phyloP scores from a whole-genome alignment of 2,329 filamentous ascomycete genomes.

The Parastagonospora avenae region DNA sequence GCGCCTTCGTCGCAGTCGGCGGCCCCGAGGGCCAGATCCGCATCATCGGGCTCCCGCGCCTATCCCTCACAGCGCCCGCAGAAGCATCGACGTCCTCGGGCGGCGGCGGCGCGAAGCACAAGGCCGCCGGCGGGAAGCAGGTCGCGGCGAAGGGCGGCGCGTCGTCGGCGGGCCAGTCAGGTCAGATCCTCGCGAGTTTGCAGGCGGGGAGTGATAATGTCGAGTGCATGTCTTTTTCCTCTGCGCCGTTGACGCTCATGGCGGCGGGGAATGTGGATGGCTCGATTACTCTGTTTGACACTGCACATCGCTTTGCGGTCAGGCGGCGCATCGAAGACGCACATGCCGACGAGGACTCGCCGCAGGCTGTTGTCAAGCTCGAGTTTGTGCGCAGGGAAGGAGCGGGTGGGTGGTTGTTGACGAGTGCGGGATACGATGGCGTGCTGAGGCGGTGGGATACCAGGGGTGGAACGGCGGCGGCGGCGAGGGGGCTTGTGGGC shows the following conservation, averaged over 20 bases:
- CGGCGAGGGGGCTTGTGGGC: constrained; percentile 72
- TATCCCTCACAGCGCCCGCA: constrained; percentile 43
- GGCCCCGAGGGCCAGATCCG: constrained; percentile 86
- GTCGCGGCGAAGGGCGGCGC: constrained; percentile 46
- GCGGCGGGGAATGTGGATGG: constrained; percentile 69
- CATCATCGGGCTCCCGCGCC: constrained; percentile 79
- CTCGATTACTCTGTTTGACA: constrained; percentile 83
- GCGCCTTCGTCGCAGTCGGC: constrained; percentile 80
- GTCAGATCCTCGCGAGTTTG: constrained; percentile 79
- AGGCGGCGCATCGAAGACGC: constrained; percentile 79
- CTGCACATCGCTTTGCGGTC: constrained; percentile 83
- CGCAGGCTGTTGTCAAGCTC: constrained; percentile 89
- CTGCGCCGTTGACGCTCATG: constrained; percentile 64
- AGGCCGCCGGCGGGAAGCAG: constrained; percentile 54
- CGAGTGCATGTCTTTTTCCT: constrained; percentile 73
- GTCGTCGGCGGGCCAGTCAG: constrained; percentile 57
- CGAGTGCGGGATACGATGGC: constrained; percentile 89
- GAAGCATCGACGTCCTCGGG: constrained; percentile 46
- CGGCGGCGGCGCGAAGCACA: constrained; percentile 55
- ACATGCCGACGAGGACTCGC: constrained; percentile 73
- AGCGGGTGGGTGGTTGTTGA: constrained; percentile 69
- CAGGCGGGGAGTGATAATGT: constrained; percentile 80
- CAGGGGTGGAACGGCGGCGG: constrained; percentile 68
- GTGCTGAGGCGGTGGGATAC: constrained; percentile 89
- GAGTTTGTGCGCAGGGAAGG: constrained; percentile 71